Evolutionary conservation across 2,329 filamentous ascomycete species (phyloP).

Genomic region (Aureobasidium melanogenum): DNA sequence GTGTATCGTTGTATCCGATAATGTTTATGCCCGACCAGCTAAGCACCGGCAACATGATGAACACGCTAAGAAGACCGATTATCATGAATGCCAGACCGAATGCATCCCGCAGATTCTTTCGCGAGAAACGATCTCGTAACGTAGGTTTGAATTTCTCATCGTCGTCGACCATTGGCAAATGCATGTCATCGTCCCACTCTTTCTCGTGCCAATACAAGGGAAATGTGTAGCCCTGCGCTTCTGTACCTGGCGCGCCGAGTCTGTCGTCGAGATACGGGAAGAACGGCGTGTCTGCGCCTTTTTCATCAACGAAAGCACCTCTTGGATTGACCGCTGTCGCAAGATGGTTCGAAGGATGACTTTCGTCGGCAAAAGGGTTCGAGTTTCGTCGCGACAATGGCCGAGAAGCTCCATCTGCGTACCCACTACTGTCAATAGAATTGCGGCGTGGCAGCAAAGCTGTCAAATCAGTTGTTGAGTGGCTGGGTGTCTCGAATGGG

Average conservation of each 20-base stretch:
- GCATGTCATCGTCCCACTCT: slow-evolving; percentile 47
- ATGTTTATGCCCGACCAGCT: slow-evolving; percentile 34
- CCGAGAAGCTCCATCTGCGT: slow-evolving; percentile 13
- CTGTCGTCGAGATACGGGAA: slow-evolving; percentile 40
- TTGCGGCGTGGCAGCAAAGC: slow-evolving; percentile 18
- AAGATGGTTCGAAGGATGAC: slow-evolving; percentile 12
- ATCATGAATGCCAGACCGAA: slow-evolving; percentile 38
- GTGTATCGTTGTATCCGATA: slow-evolving; percentile 31
- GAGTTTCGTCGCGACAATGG: slow-evolving; percentile 22
- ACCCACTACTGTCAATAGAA: slow-evolving; percentile 14
- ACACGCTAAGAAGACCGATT: slow-evolving; percentile 40
- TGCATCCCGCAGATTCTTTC: slow-evolving; percentile 34
- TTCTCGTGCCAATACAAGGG: slow-evolving; percentile 41
- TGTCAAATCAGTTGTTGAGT: slow-evolving; percentile 24
- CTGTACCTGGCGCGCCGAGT: slow-evolving; percentile 35
- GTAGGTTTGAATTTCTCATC: slow-evolving; percentile 36
- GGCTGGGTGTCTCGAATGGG: slow-evolving; percentile 27
- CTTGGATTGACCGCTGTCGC: not conserved
- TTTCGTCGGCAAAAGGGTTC: slow-evolving; percentile 26
- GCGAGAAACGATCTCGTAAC: slow-evolving; percentile 37
- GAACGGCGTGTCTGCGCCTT: slow-evolving; percentile 27
- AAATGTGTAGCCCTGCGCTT: slow-evolving; percentile 33
- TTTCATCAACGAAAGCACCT: slow-evolving; percentile 13
- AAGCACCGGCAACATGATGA: slow-evolving; percentile 43
- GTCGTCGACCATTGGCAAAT: slow-evolving; percentile 44